These are phyloP conservation scores for Alternaria ventricosa DNA, from an alignment of 2,329 filamentous ascomycete species.

Conservation along the genomic window DNA sequence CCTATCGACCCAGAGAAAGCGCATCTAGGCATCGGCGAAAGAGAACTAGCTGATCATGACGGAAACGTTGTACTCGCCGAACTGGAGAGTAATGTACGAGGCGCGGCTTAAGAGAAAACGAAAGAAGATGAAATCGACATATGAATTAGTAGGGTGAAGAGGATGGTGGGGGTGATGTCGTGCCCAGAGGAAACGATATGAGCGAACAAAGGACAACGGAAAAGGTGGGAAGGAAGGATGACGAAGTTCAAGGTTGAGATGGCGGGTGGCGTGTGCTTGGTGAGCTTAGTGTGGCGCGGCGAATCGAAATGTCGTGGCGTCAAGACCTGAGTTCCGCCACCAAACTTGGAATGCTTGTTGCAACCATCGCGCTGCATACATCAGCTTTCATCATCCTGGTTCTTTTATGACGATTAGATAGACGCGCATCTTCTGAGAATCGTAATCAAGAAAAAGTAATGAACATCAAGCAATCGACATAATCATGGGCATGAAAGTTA, in stretches of 20 bases:
- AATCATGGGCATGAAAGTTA: background rate
- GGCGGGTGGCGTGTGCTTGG: background rate
- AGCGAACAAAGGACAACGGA: background rate
- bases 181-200: background rate
- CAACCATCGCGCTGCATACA: background rate
- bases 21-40: background rate
- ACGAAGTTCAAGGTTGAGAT: background rate
- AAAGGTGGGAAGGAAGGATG: background rate
- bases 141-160: background rate
- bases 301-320: background rate
- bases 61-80: background rate
- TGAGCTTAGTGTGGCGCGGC: background rate
- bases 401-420: background rate
- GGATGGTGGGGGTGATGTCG: background rate
- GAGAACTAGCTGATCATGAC: background rate
- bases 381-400: background rate
- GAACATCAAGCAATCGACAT: background rate
- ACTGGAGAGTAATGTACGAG: background rate
- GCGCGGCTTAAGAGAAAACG: background rate
- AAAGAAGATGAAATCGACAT: background rate
- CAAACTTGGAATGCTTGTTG: background rate
- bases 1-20: background rate
- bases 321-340: background rate
- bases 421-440: background rate
- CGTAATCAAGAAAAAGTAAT: background rate